Percentiles rank a stretch among this genome's conserved stretches.
Conservation (phyloP, 805 yeast species). For the Candida odintsovae region DNA sequence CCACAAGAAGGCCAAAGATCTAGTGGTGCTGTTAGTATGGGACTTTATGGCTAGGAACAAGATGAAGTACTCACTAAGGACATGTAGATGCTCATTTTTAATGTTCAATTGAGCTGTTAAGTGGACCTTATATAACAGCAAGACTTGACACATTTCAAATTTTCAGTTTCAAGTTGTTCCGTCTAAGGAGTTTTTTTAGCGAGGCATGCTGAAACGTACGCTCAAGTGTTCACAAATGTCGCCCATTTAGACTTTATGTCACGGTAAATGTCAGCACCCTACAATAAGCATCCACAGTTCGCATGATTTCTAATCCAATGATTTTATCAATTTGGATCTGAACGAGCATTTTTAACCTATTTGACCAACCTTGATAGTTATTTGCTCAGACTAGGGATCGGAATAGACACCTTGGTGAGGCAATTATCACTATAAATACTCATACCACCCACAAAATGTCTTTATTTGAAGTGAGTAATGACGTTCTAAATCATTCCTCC, state of each 20-base stretch:
- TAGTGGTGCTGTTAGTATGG: neutral
- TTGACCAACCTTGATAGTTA: neutral
- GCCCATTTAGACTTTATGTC: neutral
- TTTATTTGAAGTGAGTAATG: neutral
- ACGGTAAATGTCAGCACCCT: neutral
- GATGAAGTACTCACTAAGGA: neutral
- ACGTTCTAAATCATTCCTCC: neutral
- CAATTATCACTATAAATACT: no score
- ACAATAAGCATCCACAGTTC: neutral
- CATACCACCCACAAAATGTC: neutral
- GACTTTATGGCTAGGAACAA: neutral
- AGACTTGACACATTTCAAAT: neutral
- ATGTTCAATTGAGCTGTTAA: neutral
- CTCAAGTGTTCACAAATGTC: neutral
- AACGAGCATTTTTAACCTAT: neutral
- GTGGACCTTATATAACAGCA: no score
- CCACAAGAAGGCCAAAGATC: neutral
- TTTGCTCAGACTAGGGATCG: conserved; percentile 30
- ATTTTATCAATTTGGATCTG: neutral
- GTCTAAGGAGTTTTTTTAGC: neutral
- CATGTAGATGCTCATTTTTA: neutral
- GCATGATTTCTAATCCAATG: neutral
- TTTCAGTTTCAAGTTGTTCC: no score
- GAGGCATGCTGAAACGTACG: neutral
- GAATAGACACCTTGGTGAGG: conserved; percentile 9